Evolutionary conservation across 1,284 basidiomycete species (phyloP).

Genomic region (Puccinia brachypodii): DNA sequence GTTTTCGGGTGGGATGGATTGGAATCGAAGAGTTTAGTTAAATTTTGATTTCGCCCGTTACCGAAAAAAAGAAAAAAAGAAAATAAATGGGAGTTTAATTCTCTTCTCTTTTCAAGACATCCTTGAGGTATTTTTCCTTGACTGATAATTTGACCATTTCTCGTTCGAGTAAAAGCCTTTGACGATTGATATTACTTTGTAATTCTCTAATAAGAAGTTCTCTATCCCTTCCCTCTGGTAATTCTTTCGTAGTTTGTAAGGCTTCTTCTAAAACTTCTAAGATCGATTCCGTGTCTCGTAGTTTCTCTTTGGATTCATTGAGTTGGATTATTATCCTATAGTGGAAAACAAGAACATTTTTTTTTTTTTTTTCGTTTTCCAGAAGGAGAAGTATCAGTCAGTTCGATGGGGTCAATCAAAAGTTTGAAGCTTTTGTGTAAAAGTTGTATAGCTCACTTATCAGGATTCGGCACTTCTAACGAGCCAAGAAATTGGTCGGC

Average conservation of each 20-base stretch:
- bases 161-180: constrained; percentile 24
- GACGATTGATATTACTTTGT: constrained; percentile 20
- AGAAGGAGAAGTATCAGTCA: neutral
- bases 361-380: neutral
- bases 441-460: constrained; percentile 7
- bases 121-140: constrained; percentile 32
- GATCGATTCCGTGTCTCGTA: constrained; percentile 12
- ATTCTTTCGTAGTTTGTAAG: constrained; percentile 7
- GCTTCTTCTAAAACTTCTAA: neutral
- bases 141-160: constrained; percentile 26
- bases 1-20: too few species aligned
- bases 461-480: constrained; percentile 6
- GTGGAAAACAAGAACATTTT: too few species aligned
- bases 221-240: constrained; percentile 2
- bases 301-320: constrained; percentile 5
- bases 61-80: too few species aligned
- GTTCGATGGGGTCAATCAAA: neutral
- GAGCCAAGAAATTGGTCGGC: constrained; percentile 11
- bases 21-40: too few species aligned
- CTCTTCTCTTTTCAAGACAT: neutral
- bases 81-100: too few species aligned
- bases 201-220: constrained; percentile 20
- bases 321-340: neutral
- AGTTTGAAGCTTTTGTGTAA: neutral
- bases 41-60: too few species aligned